Conservation (phyloP, 2,329 filamentous ascomycete species). For the Lachnellula hyalina region DNA sequence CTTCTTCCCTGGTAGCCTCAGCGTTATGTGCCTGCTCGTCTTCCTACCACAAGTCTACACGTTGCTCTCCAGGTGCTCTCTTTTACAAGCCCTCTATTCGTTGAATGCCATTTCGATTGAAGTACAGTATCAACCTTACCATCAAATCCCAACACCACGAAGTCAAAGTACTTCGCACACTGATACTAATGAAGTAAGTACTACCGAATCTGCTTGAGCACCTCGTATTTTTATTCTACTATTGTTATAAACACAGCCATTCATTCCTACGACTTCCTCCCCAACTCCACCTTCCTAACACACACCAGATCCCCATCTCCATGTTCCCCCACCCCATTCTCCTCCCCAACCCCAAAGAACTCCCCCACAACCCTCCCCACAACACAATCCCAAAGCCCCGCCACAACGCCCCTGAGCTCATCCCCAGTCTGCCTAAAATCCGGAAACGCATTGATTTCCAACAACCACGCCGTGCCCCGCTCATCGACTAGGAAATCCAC, state of each 20-base stretch:
- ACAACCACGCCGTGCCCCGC: slow-evolving; percentile 60
- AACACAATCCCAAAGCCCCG: slow-evolving; percentile 70
- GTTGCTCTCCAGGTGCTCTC: too few relatives aligned
- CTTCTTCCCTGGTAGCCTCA: background rate
- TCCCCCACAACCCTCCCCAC: slow-evolving; percentile 59
- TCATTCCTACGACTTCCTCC: slow-evolving; percentile 28
- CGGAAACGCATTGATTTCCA: slow-evolving; percentile 94
- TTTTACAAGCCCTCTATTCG: too few relatives aligned
- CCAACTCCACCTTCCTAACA: slow-evolving; percentile 50
- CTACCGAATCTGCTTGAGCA: too few relatives aligned
- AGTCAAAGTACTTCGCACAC: too few relatives aligned
- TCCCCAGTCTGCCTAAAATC: slow-evolving; percentile 90
- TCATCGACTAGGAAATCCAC: slow-evolving; percentile 82
- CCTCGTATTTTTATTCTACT: background rate
- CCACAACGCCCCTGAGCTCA: slow-evolving; percentile 65
- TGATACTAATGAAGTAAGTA: too few relatives aligned
- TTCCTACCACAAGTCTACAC: too few relatives aligned
- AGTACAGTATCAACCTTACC: too few relatives aligned
- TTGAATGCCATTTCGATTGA: too few relatives aligned
- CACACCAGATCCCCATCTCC: slow-evolving; percentile 42
- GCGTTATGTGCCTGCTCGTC: background rate
- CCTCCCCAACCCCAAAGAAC: slow-evolving; percentile 53
- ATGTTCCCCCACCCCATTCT: slow-evolving; percentile 23
- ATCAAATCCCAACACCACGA: too few relatives aligned
- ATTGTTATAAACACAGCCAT: background rate